Evolutionary conservation across 2,329 filamentous ascomycete species (phyloP).

Genomic region (Paecilomyces sp.): DNA sequence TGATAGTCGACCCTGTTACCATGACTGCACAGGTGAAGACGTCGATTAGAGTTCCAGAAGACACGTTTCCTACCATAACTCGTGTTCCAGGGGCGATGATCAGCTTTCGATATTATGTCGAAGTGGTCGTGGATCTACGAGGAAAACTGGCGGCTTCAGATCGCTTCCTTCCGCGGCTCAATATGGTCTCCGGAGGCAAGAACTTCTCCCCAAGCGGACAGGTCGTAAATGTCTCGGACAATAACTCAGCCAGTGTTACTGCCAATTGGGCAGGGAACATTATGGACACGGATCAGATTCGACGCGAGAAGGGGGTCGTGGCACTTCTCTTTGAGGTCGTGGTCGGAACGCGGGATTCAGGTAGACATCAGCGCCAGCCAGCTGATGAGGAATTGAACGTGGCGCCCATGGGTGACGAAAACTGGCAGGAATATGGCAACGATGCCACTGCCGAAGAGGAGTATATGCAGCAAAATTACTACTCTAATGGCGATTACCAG

Average conservation of each 20-base stretch:
- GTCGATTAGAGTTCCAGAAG: conserved; percentile 78
- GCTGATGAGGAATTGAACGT: conserved; percentile 23
- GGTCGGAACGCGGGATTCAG: conserved; percentile 77
- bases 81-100: conserved; percentile 90
- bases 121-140: conserved; percentile 86
- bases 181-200: conserved; percentile 41
- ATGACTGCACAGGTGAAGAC: conserved; percentile 74
- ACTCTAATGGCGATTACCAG: conserved; percentile 14
- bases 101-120: conserved; percentile 87
- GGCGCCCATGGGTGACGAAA: conserved; percentile 17
- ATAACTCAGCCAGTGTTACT: conserved; percentile 26
- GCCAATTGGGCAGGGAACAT: conserved; percentile 54
- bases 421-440: conserved; percentile 16
- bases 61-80: conserved; percentile 85
- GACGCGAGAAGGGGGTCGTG: conserved; percentile 87
- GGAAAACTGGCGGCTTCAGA: conserved; percentile 76
- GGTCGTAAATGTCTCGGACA: conserved; percentile 23
- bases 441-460: conserved; percentile 11
- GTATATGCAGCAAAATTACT: conserved; percentile 18
- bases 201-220: conserved; percentile 37
- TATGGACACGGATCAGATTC: conserved; percentile 77
- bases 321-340: conserved; percentile 78
- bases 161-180: conserved; percentile 51
- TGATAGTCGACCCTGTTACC: conserved; percentile 77
- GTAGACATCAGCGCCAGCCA: conserved; percentile 42